Evolutionary conservation across 2,329 filamentous ascomycete genomes (phyloP).

Genomic region (Orbilia oligospora): DNA sequence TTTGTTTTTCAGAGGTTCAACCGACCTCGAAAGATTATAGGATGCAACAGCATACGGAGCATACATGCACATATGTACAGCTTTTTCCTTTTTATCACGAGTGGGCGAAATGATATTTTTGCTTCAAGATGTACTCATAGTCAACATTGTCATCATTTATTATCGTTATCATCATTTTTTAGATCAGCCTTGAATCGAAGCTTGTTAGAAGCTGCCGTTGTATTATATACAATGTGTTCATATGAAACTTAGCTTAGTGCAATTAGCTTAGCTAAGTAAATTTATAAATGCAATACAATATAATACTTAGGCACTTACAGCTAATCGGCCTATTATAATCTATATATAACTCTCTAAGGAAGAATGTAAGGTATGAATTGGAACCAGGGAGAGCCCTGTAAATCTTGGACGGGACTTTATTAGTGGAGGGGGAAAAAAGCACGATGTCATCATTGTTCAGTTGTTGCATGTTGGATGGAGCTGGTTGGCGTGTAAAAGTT

Average conservation of each 20-base stretch:
- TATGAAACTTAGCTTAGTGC: no score
- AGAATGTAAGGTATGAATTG: neutral
- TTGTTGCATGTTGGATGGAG: neutral
- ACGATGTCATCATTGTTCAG: constrained; percentile 36
- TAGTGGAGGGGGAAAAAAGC: neutral
- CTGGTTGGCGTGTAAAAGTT: neutral
- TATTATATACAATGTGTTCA: neutral
- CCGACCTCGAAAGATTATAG: neutral
- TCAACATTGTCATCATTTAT: no score
- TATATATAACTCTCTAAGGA: neutral
- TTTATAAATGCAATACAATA: no score
- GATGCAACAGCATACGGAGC: neutral
- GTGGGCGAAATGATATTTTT: neutral
- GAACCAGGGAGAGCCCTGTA: neutral
- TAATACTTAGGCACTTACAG: neutral
- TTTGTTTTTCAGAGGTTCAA: neutral
- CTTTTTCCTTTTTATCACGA: neutral
- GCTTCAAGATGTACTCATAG: neutral
- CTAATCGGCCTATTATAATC: neutral
- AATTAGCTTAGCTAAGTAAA: no score
- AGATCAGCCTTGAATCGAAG: no score
- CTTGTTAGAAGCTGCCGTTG: neutral
- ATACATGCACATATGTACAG: neutral
- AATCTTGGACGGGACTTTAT: neutral
- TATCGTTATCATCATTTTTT: no score